Percentiles rank a stretch among this genome's conserved stretches.
Conservation (phyloP, 1,139 yeast species). For the Pichia sp. region DNA sequence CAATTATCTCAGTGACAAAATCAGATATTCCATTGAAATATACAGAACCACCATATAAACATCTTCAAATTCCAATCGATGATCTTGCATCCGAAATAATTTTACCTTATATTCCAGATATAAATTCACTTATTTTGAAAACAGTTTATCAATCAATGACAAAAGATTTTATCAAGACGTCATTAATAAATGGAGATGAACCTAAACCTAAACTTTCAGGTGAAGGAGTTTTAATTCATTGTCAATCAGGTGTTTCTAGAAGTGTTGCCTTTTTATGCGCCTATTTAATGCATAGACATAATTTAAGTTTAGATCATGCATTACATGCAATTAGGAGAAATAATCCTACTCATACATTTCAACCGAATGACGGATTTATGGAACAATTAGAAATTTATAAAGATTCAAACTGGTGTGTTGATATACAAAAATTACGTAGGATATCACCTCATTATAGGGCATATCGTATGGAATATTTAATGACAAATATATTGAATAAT, state of each 20-base stretch:
- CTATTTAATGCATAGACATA: constrained; percentile 70
- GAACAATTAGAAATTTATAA: constrained; percentile 64
- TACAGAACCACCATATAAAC: constrained; percentile 38
- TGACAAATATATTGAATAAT: constrained; percentile 4
- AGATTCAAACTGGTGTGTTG: constrained; percentile 30
- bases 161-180: neutral
- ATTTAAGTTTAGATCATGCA: constrained; percentile 54
- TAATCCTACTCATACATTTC: constrained; percentile 40
- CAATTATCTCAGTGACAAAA: constrained; percentile 61
- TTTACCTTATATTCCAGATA: constrained; percentile 50
- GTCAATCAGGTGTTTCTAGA: constrained; percentile 87
- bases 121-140: constrained; percentile 60
- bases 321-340: constrained; percentile 65
- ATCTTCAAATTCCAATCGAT: constrained; percentile 61
- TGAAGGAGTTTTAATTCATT: constrained; percentile 50
- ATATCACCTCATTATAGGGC: constrained; percentile 21
- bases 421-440: constrained; percentile 11
- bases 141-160: constrained; percentile 45
- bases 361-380: constrained; percentile 75
- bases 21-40: constrained; percentile 55
- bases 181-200: constrained; percentile 15
- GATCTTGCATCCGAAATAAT: constrained; percentile 63
- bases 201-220: constrained; percentile 37
- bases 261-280: constrained; percentile 70
- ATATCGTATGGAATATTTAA: constrained; percentile 16